Base-by-base conservation (phyloP, 1,284 basidiomycete species). In the Apiotrichum mycotoxinovorans region DNA sequence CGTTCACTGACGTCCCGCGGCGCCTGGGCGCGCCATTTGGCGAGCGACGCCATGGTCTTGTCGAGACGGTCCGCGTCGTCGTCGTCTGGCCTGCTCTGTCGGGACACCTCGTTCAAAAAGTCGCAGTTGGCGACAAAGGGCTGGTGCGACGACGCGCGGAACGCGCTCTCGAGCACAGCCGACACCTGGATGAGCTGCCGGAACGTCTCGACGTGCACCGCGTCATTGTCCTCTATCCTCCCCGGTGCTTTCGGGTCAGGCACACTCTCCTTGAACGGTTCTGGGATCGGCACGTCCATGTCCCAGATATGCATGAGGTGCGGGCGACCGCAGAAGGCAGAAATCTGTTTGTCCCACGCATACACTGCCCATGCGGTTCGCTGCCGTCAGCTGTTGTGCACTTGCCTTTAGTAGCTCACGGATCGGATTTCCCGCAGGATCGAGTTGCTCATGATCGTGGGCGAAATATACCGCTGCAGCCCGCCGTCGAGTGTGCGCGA, bases 321-420 rank as follows among this genome's bases (percentile, higher is more conserved):
- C 2, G 57, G 57, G 0, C 61, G 51, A 2, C 61, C 61, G 23
- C 58, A 60, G 22, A 63, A 49, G 4, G 58, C 51, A 1, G 58
- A 42, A 2, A 63, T 43, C 33, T 63, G 61, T 42, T 63, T 54
- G 35, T 63, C 61, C 48, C 56, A 56, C 1, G 40, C 41, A 42
- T 60, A 60, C n/a, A 60, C 51, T 8, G 58, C 55, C 58, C 58
- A 60, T 0, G 55, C 54, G 0, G 55, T 57, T 10, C 58, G 54
- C 58, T 60, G 48, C 17, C 1, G 34, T 48, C 46, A 35, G 34
- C 34, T 20, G n/a, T n/a, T n/a, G 17, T 14, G 23, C 2, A 17
- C 5, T 2, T 10, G 8, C 18, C 7, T 18, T 12, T 23, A n/a
- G n/a, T 23, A 14, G 41, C 44, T 10, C 27, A 60, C 58, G 7